Evolutionary conservation across 495 filamentous ascomycete genomes (phyloP), one percentile per base, ranked within the genome.

Genomic region (Talaromyces adpressus): DNA sequence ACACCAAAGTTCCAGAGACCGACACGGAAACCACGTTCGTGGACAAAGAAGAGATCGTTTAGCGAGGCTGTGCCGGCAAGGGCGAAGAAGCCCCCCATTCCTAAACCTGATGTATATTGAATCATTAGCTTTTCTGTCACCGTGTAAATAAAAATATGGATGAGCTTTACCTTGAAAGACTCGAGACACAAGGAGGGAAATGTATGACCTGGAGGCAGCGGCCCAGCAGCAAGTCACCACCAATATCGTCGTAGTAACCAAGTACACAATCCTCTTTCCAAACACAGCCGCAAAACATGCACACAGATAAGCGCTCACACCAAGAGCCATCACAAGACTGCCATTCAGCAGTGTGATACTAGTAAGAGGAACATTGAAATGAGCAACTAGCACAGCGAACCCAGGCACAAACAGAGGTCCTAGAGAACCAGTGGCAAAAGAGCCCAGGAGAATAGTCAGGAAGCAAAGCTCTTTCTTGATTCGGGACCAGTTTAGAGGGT

Each of bases 21-120:
- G 16, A 51, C 47, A 51, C 47, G 47, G 47, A 51, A 51, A n/a
- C 72, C 79, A 53, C 76, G 73, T 56, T 82, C 72, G 59, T 82
- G 81, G 0, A 80, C 76, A 60, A 82, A 82, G 64, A 77, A 83
- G 41, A 83, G 41, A 59, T 82, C 79, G 4, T 51, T 51, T 5
- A 51, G 16, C 16, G 47, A 51, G 47, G 47, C 47, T 51, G 47
- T 51, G n/a, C 47, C 47, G 47, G 47, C 47, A 51, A 51, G 47
- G 16, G 47, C 47, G 47, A 51, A 51, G 47, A 51, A 51, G 47
- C 47, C 47, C 20, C 47, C 12, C 47, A 51, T 51, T 51, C 47
- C 47, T 8, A 51, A 8, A 8, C 47, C 47, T 51, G 47, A 9
- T 51, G 25, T 25, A 18, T 51, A 9, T 6, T 51, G 47, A n/a